These are phyloP conservation scores for Mesostigma viride DNA, from an alignment of 139 green algal genomes.

Conservation along the genomic window DNA sequence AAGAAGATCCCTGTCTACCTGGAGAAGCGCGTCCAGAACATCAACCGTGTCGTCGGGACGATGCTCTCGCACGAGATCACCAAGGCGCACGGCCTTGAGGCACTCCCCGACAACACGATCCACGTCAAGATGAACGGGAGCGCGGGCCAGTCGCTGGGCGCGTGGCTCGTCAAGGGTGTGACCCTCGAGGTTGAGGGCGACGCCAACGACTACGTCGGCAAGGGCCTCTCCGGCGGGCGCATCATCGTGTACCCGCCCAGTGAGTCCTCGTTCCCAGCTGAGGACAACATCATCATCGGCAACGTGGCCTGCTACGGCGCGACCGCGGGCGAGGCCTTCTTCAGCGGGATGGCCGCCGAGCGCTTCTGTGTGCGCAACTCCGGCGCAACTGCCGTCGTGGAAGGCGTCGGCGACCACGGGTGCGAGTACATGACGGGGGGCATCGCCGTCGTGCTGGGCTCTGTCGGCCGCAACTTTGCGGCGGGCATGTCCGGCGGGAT, in stretches of 20 bases:
- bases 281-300: slow-evolving; percentile 85
- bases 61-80: slow-evolving; percentile 78
- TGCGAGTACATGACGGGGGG: slow-evolving; percentile 97
- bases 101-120: slow-evolving; percentile 75
- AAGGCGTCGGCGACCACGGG: slow-evolving; percentile 83
- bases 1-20: slow-evolving; percentile 48
- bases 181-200: slow-evolving; percentile 81
- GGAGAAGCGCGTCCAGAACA: slow-evolving; percentile 66
- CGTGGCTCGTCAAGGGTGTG: slow-evolving; percentile 67
- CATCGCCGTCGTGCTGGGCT: slow-evolving; percentile 70
- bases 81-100: slow-evolving; percentile 44
- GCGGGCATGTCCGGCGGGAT: slow-evolving; percentile 84
- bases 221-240: slow-evolving; percentile 37
- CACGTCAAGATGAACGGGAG: slow-evolving; percentile 75
- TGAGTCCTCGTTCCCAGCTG: slow-evolving; percentile 49
- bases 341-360: slow-evolving; percentile 80
- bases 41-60: slow-evolving; percentile 67
- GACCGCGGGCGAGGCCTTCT: slow-evolving; percentile 72
- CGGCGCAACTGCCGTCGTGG: slow-evolving; percentile 76
- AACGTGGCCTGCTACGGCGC: slow-evolving; percentile 92
- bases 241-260: slow-evolving; percentile 35
- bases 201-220: slow-evolving; percentile 92
- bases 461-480: slow-evolving; percentile 86
- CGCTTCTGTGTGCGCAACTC: slow-evolving; percentile 41
- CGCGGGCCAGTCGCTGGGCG: slow-evolving; percentile 77